phyloP scores from a whole-genome alignment of 768 basidiomycete species.

The Lentinula sp. region DNA sequence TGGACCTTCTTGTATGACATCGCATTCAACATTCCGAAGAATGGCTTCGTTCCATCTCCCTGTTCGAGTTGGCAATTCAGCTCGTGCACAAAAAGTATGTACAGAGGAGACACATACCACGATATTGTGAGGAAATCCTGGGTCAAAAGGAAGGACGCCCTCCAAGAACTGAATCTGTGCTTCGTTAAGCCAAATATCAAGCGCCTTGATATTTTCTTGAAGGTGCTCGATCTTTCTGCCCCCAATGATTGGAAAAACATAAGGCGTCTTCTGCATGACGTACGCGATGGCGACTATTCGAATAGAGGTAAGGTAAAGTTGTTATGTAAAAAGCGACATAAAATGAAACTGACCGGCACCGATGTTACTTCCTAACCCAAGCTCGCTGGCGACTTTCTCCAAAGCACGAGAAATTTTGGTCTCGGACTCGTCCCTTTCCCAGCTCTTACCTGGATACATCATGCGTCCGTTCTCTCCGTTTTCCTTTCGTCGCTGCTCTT shows the following conservation, averaged over 20 bases:
- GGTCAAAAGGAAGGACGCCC: conserved; percentile 10
- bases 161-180: conserved; percentile 33
- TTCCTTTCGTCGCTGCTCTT: conserved; percentile 19
- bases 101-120: neutral
- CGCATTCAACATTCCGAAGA: neutral
- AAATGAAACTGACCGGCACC: conserved; percentile 2
- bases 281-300: conserved; percentile 16
- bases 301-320: neutral
- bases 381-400: conserved; percentile 32
- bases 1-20: neutral
- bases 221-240: conserved; percentile 18
- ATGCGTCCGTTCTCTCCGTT: conserved; percentile 33
- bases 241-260: conserved; percentile 17
- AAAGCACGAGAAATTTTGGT: conserved; percentile 25
- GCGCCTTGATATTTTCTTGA: conserved; percentile 27
- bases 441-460: conserved; percentile 8
- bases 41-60: neutral
- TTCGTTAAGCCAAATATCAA: conserved; percentile 27
- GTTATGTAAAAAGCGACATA: too few species aligned
- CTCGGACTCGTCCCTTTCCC: conserved; percentile 30
- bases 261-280: conserved; percentile 21
- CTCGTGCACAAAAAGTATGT: neutral
- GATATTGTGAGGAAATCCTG: neutral
- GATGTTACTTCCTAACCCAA: conserved; percentile 25
- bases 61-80: neutral